Base-by-base conservation (phyloP, 352 stramenopile genomes). In the Globisporangium paroecandrum region DNA sequence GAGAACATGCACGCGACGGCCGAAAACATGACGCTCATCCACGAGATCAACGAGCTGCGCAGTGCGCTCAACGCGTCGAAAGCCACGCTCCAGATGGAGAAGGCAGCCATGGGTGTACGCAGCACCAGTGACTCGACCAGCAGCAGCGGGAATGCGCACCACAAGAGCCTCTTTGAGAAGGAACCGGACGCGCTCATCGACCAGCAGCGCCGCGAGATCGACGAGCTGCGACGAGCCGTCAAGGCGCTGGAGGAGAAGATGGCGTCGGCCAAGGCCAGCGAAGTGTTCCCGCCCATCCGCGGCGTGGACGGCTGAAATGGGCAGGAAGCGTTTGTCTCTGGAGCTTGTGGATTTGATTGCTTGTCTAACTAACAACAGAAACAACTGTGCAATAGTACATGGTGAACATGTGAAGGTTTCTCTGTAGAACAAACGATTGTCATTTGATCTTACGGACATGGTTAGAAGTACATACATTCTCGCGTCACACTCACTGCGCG, bases 31-130 rank as follows among this genome's bases (percentile, higher is more conserved):
- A 72, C 91, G 64, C 85, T 98, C 20, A 98, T 96, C 38, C 87
- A 88, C 25, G 94, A 98, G 77, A 96, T 98, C 64, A 98, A 98
- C 68, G 79, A 94, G 62, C 81, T 98, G 38, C 89, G 94, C 15
- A 78, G 77, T 2, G 76, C 89, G 22, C 78, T 98, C 43, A 77
- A 82, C 64, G 71, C 73, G 18, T 71, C 89, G 8, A 97, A 97
- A 60, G 82, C 77, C n/a, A 85, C 81, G 47, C 73, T 94, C 66
- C 86, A 94, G 69, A 94, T 90, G 76, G 83, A 94, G 64, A 78
- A 83, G 13, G 84, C 86, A 3, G 82, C 76, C 29, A 62, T 76
- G 49, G 63, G 77, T 54, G 68, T 74, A 3, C 61, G 69, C 15
- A 73, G 77, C 18, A 65, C 62, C 6, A 53, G 63, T 3, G 59